Evolutionary conservation across 768 basidiomycete species (phyloP).

Genomic region (Leccinellum rugosiceps): DNA sequence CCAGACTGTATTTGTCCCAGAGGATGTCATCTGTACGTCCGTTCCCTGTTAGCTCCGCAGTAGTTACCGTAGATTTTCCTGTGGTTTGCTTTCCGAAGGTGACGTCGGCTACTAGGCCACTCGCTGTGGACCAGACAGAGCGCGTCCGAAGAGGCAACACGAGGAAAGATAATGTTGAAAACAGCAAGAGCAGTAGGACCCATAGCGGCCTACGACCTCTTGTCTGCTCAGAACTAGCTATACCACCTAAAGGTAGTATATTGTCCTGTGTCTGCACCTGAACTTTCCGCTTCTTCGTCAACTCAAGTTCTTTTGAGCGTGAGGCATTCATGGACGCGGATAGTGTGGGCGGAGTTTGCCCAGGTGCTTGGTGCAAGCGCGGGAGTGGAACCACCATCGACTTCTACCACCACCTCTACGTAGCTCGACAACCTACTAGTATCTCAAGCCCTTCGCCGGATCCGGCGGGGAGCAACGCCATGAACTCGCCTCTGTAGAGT

Average conservation of each 20-base stretch:
- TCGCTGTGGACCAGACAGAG: neutral
- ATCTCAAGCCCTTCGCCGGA: too few relatives aligned
- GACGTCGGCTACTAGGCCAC: neutral
- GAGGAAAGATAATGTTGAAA: constrained; percentile 19
- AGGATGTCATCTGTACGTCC: constrained; percentile 38
- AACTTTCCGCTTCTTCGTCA: neutral
- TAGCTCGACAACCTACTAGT: too few relatives aligned
- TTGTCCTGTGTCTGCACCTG: neutral
- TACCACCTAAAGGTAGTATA: neutral
- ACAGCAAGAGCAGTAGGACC: constrained; percentile 5
- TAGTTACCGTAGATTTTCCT: constrained; percentile 1
- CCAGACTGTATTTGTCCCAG: constrained; percentile 72
- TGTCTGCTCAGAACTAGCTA: constrained; percentile 2
- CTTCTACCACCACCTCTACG: too few relatives aligned
- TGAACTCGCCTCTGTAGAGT: too few relatives aligned
- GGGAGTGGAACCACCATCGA: too few relatives aligned
- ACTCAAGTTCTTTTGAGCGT: neutral
- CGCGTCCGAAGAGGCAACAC: constrained; percentile 6
- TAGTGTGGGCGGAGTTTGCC: neutral
- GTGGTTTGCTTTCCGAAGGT: neutral
- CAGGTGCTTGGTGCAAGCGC: too few relatives aligned
- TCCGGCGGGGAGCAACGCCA: too few relatives aligned
- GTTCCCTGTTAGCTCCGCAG: constrained; percentile 22
- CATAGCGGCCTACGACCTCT: constrained; percentile 8
- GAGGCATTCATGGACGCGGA: neutral